Evolutionary conservation across 208 protist species (phyloP).

Genomic region (Balamuthia mandrillaris): DNA sequence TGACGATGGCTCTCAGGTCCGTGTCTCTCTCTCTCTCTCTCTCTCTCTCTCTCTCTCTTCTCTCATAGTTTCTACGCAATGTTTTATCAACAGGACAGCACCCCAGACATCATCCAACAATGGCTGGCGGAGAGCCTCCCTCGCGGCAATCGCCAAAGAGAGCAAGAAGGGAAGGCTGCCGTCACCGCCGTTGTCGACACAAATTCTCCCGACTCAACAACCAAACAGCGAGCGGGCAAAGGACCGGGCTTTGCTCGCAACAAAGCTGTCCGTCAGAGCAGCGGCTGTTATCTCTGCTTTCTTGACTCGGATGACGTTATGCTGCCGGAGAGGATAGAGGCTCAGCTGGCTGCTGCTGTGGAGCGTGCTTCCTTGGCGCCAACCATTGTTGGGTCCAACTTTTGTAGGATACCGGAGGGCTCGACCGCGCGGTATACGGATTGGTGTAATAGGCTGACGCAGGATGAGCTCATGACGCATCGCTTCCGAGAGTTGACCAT

Average conservation of each 20-base stretch:
- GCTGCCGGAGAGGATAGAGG: constrained; percentile 14
- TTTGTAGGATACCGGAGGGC: constrained; percentile 9
- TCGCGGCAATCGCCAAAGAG: too few relatives aligned
- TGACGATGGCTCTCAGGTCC: constrained; percentile 30
- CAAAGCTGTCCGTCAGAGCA: constrained; percentile 16
- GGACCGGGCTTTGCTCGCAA: constrained; percentile 29
- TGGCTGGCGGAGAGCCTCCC: too few relatives aligned
- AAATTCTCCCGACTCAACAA: too few relatives aligned
- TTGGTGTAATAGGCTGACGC: constrained; percentile 23
- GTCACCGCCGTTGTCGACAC: too few relatives aligned
- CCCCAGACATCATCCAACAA: not conserved
- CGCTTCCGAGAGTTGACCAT: constrained; percentile 33
- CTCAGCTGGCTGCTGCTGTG: not conserved
- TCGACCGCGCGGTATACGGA: constrained; percentile 35
- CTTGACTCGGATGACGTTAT: constrained; percentile 35
- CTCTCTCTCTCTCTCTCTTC: not conserved
- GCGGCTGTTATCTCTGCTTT: constrained; percentile 23
- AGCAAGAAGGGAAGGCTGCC: too few relatives aligned
- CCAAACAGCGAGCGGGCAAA: not conserved
- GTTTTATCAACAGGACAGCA: constrained; percentile 22
- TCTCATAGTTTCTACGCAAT: not conserved
- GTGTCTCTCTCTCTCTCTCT: not conserved
- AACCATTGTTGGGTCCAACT: constrained; percentile 32
- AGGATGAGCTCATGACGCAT: constrained; percentile 29
- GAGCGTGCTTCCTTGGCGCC: not conserved